phyloP scores from a whole-genome alignment of 1,139 yeast genomes.

The Pichia sp. region DNA sequence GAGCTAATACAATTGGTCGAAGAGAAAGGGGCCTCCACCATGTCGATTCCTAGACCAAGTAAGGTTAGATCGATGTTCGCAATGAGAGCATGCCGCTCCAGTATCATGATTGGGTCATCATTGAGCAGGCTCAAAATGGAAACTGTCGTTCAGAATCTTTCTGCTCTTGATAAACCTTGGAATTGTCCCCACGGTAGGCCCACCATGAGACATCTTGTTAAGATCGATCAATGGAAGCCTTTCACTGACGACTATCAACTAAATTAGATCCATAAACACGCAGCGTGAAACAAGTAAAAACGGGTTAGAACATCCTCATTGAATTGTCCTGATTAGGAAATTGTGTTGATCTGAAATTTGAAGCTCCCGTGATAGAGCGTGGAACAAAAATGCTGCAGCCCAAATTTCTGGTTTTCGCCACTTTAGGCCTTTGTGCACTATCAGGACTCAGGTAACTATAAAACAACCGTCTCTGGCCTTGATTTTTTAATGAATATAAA shows the following conservation, averaged over 20 bases:
- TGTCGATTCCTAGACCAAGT: constrained; percentile 55
- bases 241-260: constrained; percentile 37
- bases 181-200: constrained; percentile 99
- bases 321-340: constrained; percentile 27
- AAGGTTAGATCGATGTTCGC: constrained; percentile 84
- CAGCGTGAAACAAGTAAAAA: neutral
- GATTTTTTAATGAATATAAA: neutral
- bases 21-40: constrained; percentile 34
- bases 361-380: neutral
- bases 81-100: constrained; percentile 88
- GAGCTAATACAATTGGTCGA: constrained; percentile 67
- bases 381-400: neutral
- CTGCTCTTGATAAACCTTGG: constrained; percentile 88
- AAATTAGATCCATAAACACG: neutral
- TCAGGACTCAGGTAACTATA: neutral
- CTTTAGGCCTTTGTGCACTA: neutral
- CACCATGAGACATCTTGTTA: constrained; percentile 84
- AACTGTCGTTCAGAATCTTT: constrained; percentile 60
- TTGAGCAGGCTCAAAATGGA: constrained; percentile 58
- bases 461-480: neutral
- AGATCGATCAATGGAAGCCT: constrained; percentile 46
- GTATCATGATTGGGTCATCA: constrained; percentile 89
- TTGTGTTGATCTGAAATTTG: constrained; percentile 8
- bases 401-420: neutral
- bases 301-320: constrained; percentile 16